Percentiles rank a stretch among this genome's conserved stretches.
Conservation (phyloP, 2,329 filamentous ascomycete genomes). For the Fusarium kyushuense region DNA sequence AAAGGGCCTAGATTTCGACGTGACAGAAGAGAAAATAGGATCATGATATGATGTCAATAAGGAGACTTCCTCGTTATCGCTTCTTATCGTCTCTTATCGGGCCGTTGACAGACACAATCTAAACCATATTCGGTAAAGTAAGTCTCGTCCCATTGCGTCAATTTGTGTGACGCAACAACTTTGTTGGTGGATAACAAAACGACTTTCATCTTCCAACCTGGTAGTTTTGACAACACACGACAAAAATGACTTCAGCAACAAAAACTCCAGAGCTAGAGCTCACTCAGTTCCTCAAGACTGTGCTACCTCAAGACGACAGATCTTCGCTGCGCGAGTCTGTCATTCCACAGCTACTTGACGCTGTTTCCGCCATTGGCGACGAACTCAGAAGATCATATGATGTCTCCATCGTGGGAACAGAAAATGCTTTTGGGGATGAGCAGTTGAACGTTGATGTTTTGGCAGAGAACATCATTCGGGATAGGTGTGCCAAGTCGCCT, state of each 20-base stretch:
- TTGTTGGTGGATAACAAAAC: constrained; percentile 1
- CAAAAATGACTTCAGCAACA: constrained; percentile 25
- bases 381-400: constrained; percentile 59
- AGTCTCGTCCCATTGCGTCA: constrained; percentile 33
- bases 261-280: constrained; percentile 14
- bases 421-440: constrained; percentile 70
- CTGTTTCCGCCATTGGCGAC: constrained; percentile 59
- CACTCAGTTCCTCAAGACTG: constrained; percentile 21
- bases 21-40: neutral
- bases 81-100: constrained; percentile 22
- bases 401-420: constrained; percentile 61
- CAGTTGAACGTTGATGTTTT: constrained; percentile 70
- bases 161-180: constrained; percentile 30
- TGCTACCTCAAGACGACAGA: constrained; percentile 42
- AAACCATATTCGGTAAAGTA: constrained; percentile 12
- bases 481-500: constrained; percentile 57
- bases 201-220: neutral
- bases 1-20: neutral
- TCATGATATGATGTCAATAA: constrained; percentile 22
- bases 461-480: constrained; percentile 62
- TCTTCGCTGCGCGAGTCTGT: constrained; percentile 58
- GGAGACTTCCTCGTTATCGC: neutral
- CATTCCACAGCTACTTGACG: constrained; percentile 61
- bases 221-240: neutral
- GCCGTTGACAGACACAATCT: constrained; percentile 1